Percentiles rank a stretch among this genome's conserved stretches.
phyloP scores from a whole-genome alignment of 2,329 filamentous ascomycete species.

The Trichoderma aggressivum region DNA sequence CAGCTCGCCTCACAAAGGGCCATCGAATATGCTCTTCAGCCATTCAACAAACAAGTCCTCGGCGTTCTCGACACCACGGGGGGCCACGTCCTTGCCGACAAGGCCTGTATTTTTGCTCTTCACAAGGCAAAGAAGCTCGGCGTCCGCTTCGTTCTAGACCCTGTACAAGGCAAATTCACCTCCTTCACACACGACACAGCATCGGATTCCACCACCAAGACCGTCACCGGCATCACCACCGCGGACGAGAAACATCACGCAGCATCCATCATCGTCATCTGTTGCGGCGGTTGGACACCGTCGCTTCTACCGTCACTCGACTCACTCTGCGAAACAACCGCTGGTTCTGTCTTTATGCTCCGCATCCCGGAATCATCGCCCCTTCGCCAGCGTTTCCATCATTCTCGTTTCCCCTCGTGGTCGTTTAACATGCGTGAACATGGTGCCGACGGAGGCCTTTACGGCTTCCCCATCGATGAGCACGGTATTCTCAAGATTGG shows the following conservation, averaged over 20 bases:
- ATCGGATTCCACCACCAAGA: not conserved
- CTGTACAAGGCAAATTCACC: slow-evolving; percentile 30
- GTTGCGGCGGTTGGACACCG: slow-evolving; percentile 45
- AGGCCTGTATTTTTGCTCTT: slow-evolving; percentile 44
- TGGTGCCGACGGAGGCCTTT: slow-evolving; percentile 39
- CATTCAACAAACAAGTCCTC: slow-evolving; percentile 34
- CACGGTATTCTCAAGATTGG: slow-evolving; percentile 47
- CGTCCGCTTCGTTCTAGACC: slow-evolving; percentile 41
- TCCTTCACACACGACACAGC: slow-evolving; percentile 22
- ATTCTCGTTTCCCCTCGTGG: slow-evolving; percentile 46
- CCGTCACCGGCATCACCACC: slow-evolving; percentile 38
- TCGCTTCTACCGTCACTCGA: slow-evolving; percentile 39
- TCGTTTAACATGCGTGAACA: slow-evolving; percentile 34
- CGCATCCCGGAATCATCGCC: slow-evolving; percentile 35
- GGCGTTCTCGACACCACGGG: slow-evolving; percentile 46
- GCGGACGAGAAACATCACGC: slow-evolving; percentile 33
- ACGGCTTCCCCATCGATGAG: slow-evolving; percentile 45
- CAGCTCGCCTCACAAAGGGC: slow-evolving; percentile 29
- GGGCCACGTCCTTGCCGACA: slow-evolving; percentile 44
- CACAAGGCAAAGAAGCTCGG: slow-evolving; percentile 40
- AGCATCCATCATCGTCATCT: slow-evolving; percentile 37
- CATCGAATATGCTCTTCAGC: slow-evolving; percentile 33
- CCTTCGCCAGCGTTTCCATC: slow-evolving; percentile 30
- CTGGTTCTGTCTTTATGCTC: slow-evolving; percentile 43
- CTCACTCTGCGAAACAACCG: slow-evolving; percentile 46